A percentile compares a stretch with the other conserved stretches of the same genome.
Conservation (phyloP, 2,329 filamentous ascomycete species). For the Penicillium sumatraense region DNA sequence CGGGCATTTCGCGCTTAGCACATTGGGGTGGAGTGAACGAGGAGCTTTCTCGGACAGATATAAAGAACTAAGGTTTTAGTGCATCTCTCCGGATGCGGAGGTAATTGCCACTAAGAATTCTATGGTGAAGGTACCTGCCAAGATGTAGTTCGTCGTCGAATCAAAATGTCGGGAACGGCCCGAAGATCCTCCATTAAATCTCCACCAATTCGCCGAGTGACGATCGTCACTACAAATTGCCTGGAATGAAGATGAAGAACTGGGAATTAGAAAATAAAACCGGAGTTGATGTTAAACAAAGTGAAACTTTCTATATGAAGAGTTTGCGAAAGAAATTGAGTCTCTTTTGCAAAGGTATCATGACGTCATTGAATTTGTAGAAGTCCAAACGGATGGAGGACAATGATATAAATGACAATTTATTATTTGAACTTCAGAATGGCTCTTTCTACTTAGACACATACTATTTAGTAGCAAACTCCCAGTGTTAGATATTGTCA, state of each 20-base stretch:
- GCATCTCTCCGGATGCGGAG: neutral
- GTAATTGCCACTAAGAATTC: neutral
- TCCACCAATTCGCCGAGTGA: slow-evolving; percentile 1
- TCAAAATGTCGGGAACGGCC: neutral
- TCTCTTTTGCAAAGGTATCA: no score
- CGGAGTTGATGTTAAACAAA: neutral
- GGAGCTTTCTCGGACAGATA: neutral
- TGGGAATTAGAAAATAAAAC: neutral
- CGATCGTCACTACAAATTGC: neutral
- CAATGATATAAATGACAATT: no score
- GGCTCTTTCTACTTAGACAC: no score
- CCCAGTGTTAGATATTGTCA: no score
- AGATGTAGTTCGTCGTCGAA: neutral
- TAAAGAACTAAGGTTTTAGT: neutral
- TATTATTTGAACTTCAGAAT: no score
- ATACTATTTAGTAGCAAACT: no score
- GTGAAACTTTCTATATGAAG: no score
- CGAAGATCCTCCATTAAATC: neutral
- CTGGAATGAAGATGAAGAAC: neutral
- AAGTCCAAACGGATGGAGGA: no score
- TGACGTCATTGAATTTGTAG: no score
- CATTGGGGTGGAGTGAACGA: neutral
- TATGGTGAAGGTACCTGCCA: neutral
- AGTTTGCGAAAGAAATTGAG: no score
- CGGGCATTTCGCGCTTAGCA: slow-evolving; percentile 1